Base-by-base conservation (phyloP, 805 yeast genomes). In the Wickerhamomyces rabaulensis region DNA sequence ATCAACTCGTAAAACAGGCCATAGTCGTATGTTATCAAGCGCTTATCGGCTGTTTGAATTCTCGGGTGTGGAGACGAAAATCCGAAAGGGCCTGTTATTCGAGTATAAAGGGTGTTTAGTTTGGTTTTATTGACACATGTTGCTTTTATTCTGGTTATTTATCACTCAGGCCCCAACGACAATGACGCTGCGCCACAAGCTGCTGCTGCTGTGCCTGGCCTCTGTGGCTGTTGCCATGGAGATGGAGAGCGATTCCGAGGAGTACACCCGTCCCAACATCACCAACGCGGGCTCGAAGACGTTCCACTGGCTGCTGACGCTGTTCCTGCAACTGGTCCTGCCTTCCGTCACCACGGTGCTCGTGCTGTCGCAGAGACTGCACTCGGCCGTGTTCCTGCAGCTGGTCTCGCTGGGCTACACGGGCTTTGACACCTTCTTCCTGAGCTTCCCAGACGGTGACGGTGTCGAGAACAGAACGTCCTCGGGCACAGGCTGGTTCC, bases 381-480 rank as follows among this genome's bases (percentile, higher is more conserved):
- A 71, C 45, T 57, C 73, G 23, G 67, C 81, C 2, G 63, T 76
- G 4, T 50, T 71, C 1, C 53, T 80, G 9, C 87, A 80, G 55
- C 49, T 70, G 4, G 52, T 72, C 0, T 66, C 76, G 39, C 69
- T 77, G 0, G 68, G 58, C 0, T 85, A 82, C 57, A 74, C 82
- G 1, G 64, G 73, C 0, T 48, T 80, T 22, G 94, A 85, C 48
- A 76, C 79, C 2, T 40, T 80, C 2, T 63, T 83, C 43, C 66
- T 84, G 9, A 66, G 78, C 41, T 85, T 83, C 56, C 82, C 86
- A 1, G 92, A 85, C 58, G 69, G 70, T 31, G 72, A 76, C 44
- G 83, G 82, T 36, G 79, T 80, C 46, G 92, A 85, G 58, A 84
- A 83, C 61, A 65, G 76, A 47, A 80, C 88, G 1, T 78, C 86